A percentile compares a stretch with the other conserved stretches of the same genome.
These are phyloP conservation scores for Tetradesmus obliquus DNA, from an alignment of 139 green algal species.

Conservation along the genomic window DNA sequence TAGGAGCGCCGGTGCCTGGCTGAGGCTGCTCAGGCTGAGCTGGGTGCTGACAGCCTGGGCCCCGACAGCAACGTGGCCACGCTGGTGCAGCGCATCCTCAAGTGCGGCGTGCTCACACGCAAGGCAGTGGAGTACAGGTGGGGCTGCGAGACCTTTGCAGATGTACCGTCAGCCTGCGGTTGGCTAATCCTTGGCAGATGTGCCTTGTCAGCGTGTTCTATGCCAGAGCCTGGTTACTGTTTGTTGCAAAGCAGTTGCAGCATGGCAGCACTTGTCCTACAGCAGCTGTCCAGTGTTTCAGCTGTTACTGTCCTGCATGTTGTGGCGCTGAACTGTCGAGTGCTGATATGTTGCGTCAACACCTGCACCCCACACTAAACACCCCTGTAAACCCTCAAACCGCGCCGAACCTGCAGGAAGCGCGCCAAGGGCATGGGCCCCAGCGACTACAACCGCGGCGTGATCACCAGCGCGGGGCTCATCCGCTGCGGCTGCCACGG, in stretches of 20 bases:
- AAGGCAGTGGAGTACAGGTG: conserved; percentile 45
- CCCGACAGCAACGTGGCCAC: conserved; percentile 45
- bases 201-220: too few relatives aligned
- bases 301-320: background rate
- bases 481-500: conserved; percentile 44
- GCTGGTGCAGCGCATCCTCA: conserved; percentile 47
- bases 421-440: conserved; percentile 36
- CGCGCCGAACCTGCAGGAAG: background rate
- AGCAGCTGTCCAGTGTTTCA: background rate
- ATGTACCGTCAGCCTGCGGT: too few relatives aligned
- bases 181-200: too few relatives aligned
- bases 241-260: background rate
- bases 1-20: conserved; percentile 34
- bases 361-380: background rate
- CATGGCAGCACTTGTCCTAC: background rate
- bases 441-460: conserved; percentile 35
- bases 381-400: background rate
- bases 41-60: conserved; percentile 34
- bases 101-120: conserved; percentile 42
- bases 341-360: background rate
- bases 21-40: conserved; percentile 20
- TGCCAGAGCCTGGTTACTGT: too few relatives aligned
- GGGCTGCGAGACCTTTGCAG: background rate
- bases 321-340: background rate
- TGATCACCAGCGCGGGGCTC: conserved; percentile 37